Conservation (phyloP, 441 rosid genomes). For the Croton laevigatus region DNA sequence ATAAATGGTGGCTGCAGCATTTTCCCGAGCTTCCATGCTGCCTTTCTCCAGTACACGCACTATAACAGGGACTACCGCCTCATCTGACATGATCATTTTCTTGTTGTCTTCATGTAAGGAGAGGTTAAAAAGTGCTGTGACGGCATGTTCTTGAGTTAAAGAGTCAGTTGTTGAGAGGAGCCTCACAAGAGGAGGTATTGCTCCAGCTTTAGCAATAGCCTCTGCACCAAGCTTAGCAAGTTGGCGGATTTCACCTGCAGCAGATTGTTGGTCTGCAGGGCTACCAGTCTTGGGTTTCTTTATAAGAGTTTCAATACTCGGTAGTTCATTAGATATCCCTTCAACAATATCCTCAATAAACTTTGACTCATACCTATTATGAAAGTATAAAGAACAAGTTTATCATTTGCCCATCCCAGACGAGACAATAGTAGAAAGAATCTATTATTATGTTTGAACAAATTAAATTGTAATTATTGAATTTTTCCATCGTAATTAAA, state of each 20-base stretch:
- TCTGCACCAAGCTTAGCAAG: constrained; percentile 92
- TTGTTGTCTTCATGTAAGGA: constrained; percentile 92
- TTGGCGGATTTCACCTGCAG: constrained; percentile 90
- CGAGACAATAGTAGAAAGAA: too few species aligned
- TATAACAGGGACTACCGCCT: constrained; percentile 93
- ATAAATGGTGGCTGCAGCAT: constrained; percentile 94
- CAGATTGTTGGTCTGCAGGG: constrained; percentile 74
- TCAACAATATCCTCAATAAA: too few species aligned
- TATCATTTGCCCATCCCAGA: too few species aligned
- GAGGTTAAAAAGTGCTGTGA: constrained; percentile 89
- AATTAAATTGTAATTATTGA: too few species aligned
- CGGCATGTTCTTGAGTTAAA: constrained; percentile 88
- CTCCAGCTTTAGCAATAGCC: constrained; percentile 97
- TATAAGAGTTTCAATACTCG: too few species aligned
- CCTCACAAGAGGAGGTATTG: constrained; percentile 79
- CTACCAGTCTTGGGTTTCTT: too few species aligned
- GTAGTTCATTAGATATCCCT: too few species aligned
- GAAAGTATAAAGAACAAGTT: too few species aligned
- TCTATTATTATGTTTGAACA: too few species aligned
- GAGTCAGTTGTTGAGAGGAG: constrained; percentile 80
- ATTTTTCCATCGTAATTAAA: too few species aligned
- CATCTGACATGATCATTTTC: constrained; percentile 71
- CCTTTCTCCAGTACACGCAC: constrained; percentile 89
- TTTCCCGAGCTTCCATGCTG: constrained; percentile 98
- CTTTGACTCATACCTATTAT: too few species aligned